Percentiles rank a stretch among this genome's conserved stretches.
Evolutionary conservation across 495 filamentous ascomycete species (phyloP).

Genomic region (Hyaloscypha variabilis): DNA sequence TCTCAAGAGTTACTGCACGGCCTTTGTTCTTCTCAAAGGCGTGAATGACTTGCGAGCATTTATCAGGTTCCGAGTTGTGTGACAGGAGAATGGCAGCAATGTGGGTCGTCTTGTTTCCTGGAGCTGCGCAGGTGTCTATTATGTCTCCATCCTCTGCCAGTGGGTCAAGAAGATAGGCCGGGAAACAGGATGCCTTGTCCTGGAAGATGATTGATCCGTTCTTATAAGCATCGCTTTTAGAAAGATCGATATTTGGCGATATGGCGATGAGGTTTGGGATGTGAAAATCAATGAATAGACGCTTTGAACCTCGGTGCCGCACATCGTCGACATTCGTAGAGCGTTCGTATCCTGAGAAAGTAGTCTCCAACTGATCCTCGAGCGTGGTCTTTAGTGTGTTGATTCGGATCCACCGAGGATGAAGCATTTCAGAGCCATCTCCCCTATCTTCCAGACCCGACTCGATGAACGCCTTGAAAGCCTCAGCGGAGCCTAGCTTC

Average conservation of each 20-base stretch:
- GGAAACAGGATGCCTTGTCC: constrained; percentile 96
- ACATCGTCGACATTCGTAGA: constrained; percentile 52
- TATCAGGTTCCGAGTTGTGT: constrained; percentile 33
- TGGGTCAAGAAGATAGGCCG: constrained; percentile 79
- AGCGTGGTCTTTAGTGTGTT: constrained; percentile 76
- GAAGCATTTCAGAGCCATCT: constrained; percentile 29
- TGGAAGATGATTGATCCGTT: constrained; percentile 83
- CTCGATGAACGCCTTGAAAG: constrained; percentile 61
- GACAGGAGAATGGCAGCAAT: constrained; percentile 70
- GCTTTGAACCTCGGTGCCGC: constrained; percentile 31
- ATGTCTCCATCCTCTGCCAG: constrained; percentile 64
- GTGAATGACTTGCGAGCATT: constrained; percentile 46
- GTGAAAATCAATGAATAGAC: constrained; percentile 67
- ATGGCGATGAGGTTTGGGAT: constrained; percentile 84
- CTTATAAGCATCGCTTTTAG: constrained; percentile 69
- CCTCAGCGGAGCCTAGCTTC: constrained; percentile 64
- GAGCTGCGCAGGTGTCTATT: constrained; percentile 89
- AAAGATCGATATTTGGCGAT: constrained; percentile 67
- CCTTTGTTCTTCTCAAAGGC: constrained; percentile 72
- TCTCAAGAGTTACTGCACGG: constrained; percentile 71
- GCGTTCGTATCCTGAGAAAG: constrained; percentile 61
- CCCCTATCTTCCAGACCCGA: constrained; percentile 27
- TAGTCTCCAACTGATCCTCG: constrained; percentile 66
- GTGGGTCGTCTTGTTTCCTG: constrained; percentile 97
- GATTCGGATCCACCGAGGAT: constrained; percentile 88